Percentiles rank a stretch among this genome's conserved stretches.
Evolutionary conservation across 352 stramenopile species (phyloP).

Genomic region (Plasmopara muralis): DNA sequence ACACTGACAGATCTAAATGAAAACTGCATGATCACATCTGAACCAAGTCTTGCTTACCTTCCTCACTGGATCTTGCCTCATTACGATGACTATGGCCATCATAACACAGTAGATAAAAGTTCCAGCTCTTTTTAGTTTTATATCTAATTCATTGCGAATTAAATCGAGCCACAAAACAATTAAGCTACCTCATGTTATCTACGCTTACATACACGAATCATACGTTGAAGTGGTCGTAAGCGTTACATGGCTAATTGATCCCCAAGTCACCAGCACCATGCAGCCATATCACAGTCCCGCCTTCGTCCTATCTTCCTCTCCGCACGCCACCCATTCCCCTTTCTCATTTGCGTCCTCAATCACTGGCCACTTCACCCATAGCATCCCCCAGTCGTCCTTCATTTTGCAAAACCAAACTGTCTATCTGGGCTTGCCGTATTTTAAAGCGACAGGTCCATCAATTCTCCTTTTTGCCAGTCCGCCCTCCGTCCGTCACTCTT

Average conservation of each 20-base stretch:
- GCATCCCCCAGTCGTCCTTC: constrained; percentile 1
- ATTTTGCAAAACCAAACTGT: constrained; percentile 16
- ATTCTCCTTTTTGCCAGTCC: not conserved
- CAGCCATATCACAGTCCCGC: constrained; percentile 6
- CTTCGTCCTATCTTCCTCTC: not conserved
- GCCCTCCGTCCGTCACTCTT: constrained; percentile 21
- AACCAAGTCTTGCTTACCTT: constrained; percentile 7
- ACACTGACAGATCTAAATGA: not conserved
- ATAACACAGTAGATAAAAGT: too few relatives aligned
- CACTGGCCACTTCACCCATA: not conserved
- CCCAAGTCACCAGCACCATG: constrained; percentile 4
- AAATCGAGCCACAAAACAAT: not conserved
- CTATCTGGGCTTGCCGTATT: constrained; percentile 20
- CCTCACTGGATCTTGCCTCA: constrained; percentile 15
- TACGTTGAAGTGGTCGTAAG: constrained; percentile 19
- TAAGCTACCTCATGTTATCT: not conserved
- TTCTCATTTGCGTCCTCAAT: constrained; percentile 12
- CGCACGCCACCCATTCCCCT: constrained; percentile 13
- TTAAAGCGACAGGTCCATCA: constrained; percentile 21
- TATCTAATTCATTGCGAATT: too few relatives aligned
- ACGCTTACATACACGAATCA: constrained; percentile 2
- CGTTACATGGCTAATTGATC: constrained; percentile 8
- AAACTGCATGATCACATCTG: constrained; percentile 3
- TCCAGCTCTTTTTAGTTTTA: too few relatives aligned
- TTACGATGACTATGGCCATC: too few relatives aligned